phyloP scores from a whole-genome alignment of 2,329 filamentous ascomycete genomes.

The Hypomyces rosellus region DNA sequence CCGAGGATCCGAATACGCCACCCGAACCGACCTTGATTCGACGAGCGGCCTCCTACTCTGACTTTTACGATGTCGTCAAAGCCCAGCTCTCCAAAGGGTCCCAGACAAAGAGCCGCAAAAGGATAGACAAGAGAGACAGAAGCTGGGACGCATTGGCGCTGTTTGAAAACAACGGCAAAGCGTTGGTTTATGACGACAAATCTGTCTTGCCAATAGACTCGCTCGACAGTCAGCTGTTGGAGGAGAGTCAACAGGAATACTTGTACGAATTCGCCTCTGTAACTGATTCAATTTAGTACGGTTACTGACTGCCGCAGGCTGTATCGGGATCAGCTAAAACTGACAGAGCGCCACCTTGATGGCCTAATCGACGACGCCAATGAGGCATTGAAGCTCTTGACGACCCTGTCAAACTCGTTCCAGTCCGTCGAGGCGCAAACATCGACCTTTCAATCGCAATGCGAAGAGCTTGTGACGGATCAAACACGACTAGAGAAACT shows the following conservation, averaged over 20 bases:
- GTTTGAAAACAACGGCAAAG: neutral
- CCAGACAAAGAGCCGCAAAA: conserved; percentile 33
- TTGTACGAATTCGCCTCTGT: conserved; percentile 46
- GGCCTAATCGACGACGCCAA: conserved; percentile 72
- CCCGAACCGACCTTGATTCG: conserved; percentile 59
- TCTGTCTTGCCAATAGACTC: conserved; percentile 18
- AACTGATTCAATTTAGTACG: neutral
- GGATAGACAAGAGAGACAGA: conserved; percentile 32
- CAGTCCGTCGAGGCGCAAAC: conserved; percentile 83
- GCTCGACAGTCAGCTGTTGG: conserved; percentile 62
- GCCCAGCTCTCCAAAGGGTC: conserved; percentile 50
- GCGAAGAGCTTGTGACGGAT: conserved; percentile 77
- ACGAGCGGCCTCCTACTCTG: conserved; percentile 68
- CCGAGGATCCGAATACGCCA: conserved; percentile 49
- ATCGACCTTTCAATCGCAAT: conserved; percentile 86
- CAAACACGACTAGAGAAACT: conserved; percentile 73
- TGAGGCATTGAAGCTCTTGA: conserved; percentile 67
- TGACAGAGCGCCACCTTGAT: conserved; percentile 78
- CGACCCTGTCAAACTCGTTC: conserved; percentile 78
- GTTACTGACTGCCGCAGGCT: conserved; percentile 42
- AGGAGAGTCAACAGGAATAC: conserved; percentile 81
- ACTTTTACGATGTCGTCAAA: conserved; percentile 62
- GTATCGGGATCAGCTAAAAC: conserved; percentile 73
- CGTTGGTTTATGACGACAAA: conserved; percentile 20
- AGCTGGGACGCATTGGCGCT: conserved; percentile 47